Percentiles rank a stretch among this genome's conserved stretches.
These are phyloP conservation scores for Evernia prunastri DNA, from an alignment of 495 filamentous ascomycete species.

Conservation along the genomic window DNA sequence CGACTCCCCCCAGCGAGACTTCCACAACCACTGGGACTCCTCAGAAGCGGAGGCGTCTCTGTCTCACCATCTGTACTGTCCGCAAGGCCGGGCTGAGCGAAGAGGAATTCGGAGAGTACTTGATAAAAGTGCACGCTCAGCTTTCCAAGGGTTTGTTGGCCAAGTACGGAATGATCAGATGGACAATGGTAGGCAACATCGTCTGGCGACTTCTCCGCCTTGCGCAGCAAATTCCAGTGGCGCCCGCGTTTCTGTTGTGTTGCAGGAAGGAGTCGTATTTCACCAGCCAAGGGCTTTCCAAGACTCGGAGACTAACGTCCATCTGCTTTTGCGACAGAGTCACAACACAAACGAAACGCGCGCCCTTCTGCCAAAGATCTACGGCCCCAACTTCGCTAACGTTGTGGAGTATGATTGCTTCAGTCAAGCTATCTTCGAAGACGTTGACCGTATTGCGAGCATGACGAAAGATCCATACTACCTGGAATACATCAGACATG, in stretches of 20 bases:
- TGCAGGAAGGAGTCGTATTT: no score
- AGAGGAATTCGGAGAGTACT: constrained; percentile 43
- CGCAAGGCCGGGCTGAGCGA: constrained; percentile 44
- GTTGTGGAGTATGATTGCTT: constrained; percentile 41
- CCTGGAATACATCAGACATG: constrained; percentile 6
- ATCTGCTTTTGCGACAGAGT: no score
- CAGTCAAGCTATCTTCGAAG: constrained; percentile 36
- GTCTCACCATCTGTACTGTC: constrained; percentile 45
- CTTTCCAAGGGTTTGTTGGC: constrained; percentile 37
- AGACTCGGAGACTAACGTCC: no score
- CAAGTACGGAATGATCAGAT: constrained; percentile 38
- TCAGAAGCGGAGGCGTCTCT: constrained; percentile 26
- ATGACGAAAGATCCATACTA: constrained; percentile 38
- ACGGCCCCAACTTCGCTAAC: constrained; percentile 35
- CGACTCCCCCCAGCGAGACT: not conserved
- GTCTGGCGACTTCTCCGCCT: not conserved
- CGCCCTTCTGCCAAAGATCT: constrained; percentile 33
- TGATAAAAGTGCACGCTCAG: constrained; percentile 38
- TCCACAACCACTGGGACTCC: not conserved
- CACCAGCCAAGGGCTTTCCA: no score
- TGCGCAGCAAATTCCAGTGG: not conserved
- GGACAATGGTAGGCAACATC: constrained; percentile 30
- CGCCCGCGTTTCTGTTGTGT: no score
- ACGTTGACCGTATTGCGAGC: constrained; percentile 33
- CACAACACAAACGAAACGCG: constrained; percentile 35